Conservation (phyloP, 2,329 filamentous ascomycete genomes). For the Botryotinia globosa region DNA sequence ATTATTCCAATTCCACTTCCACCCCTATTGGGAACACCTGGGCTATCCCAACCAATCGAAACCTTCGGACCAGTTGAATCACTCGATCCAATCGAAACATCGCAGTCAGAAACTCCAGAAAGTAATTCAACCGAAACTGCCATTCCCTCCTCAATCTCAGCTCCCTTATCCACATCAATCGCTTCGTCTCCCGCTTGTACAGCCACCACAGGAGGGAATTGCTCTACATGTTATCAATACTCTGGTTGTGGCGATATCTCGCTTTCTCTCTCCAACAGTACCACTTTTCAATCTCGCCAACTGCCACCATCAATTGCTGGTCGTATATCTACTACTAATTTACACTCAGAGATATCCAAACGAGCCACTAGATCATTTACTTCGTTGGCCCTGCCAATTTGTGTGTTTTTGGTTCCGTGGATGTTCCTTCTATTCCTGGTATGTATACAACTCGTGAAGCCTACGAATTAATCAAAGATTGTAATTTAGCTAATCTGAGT, state of each 20-base stretch:
- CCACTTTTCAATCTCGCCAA: neutral
- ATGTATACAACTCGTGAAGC: neutral
- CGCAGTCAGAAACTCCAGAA: neutral
- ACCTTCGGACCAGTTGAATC: neutral
- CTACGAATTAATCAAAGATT: neutral
- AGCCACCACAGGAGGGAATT: neutral
- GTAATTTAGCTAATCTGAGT: neutral
- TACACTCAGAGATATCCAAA: neutral
- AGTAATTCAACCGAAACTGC: neutral
- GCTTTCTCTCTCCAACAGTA: neutral
- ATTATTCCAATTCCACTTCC: neutral
- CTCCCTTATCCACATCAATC: neutral
- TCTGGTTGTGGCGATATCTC: neutral
- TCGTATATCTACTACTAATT: neutral
- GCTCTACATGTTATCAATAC: constrained; percentile 6
- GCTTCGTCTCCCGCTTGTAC: neutral
- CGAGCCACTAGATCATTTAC: neutral
- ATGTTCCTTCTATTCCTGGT: neutral
- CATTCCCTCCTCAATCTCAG: neutral
- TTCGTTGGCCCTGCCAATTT: neutral
- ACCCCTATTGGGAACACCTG: neutral
- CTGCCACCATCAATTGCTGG: constrained; percentile 1
- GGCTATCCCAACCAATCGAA: neutral
- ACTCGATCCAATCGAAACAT: neutral
- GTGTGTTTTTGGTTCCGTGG: neutral